These are phyloP conservation scores for Penicillium sp. DNA, from an alignment of 2,329 filamentous ascomycete genomes.

Conservation along the genomic window DNA sequence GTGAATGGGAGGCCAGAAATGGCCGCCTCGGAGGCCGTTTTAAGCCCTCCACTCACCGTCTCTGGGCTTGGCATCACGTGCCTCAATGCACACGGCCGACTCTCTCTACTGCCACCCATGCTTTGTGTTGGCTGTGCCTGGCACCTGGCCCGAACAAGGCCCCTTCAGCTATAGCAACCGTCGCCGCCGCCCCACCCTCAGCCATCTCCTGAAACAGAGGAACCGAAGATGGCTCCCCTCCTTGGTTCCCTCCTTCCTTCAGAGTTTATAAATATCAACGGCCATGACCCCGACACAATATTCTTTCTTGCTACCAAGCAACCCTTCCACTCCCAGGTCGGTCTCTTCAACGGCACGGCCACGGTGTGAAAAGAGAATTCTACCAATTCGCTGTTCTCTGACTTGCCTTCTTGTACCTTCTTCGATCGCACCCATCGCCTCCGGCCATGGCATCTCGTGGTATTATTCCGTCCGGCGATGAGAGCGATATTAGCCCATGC, in stretches of 20 bases:
- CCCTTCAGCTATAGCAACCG: not conserved
- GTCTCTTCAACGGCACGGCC: conserved; percentile 13
- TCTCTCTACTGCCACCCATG: no score
- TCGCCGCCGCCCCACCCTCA: not conserved
- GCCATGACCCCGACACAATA: conserved; percentile 1
- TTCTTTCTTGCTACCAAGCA: conserved; percentile 12
- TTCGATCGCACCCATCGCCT: no score
- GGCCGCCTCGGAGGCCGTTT: conserved; percentile 20
- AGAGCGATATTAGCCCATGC: no score
- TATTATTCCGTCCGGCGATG: no score
- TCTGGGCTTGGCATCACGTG: conserved; percentile 13
- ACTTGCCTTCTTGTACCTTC: no score
- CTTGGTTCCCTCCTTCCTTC: conserved; percentile 15
- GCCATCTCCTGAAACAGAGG: not conserved
- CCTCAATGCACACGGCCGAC: conserved; percentile 6
- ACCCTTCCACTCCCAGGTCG: conserved; percentile 4
- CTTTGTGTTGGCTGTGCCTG: conserved; percentile 7
- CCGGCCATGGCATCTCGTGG: no score
- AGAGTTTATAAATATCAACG: conserved; percentile 17
- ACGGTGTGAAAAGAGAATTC: no score
- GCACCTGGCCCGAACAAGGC: not conserved
- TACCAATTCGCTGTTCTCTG: no score
- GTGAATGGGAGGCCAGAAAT: conserved; percentile 22
- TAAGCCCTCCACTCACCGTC: conserved; percentile 14
- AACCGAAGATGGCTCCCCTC: not conserved